phyloP scores from a whole-genome alignment of 208 protist genomes.

The Tritrichomonas musculus region DNA sequence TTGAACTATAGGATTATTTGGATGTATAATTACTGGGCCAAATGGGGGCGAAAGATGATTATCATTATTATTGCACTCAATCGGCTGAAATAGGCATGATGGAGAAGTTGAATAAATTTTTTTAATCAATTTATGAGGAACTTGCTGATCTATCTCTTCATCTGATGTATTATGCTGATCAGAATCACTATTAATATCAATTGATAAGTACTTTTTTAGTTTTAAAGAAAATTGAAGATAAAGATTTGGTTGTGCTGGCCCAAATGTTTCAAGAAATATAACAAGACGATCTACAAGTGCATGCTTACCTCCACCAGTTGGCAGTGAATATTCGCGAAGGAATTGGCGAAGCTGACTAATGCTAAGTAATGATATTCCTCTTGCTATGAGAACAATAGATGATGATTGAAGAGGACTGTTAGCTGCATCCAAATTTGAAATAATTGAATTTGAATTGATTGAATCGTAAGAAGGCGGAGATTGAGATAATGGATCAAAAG shows the following conservation, averaged over 20 bases:
- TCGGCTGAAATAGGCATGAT: not conserved
- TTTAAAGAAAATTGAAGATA: not conserved
- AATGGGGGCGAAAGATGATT: not conserved
- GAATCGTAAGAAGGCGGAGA: not conserved
- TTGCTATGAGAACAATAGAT: not conserved
- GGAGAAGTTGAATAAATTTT: not conserved
- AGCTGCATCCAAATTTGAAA: not conserved
- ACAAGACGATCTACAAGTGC: not conserved
- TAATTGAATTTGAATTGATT: too few relatives aligned
- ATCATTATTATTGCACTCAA: too few relatives aligned
- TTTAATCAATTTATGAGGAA: not conserved
- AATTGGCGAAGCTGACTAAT: not conserved
- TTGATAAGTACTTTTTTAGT: not conserved
- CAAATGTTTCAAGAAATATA: constrained; percentile 9
- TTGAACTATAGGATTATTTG: not conserved
- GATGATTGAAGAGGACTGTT: too few relatives aligned
- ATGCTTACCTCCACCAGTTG: not conserved
- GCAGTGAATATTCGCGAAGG: not conserved
- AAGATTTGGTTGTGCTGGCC: constrained; percentile 16
- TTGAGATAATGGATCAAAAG: not conserved
- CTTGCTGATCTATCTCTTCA: not conserved
- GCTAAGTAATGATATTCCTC: not conserved
- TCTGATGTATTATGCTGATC: not conserved
- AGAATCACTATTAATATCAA: not conserved
- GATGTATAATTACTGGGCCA: not conserved